Percentiles rank a stretch among this genome's conserved stretches.
Conservation (phyloP, 768 basidiomycete genomes). For the Tulasnella sp. region DNA sequence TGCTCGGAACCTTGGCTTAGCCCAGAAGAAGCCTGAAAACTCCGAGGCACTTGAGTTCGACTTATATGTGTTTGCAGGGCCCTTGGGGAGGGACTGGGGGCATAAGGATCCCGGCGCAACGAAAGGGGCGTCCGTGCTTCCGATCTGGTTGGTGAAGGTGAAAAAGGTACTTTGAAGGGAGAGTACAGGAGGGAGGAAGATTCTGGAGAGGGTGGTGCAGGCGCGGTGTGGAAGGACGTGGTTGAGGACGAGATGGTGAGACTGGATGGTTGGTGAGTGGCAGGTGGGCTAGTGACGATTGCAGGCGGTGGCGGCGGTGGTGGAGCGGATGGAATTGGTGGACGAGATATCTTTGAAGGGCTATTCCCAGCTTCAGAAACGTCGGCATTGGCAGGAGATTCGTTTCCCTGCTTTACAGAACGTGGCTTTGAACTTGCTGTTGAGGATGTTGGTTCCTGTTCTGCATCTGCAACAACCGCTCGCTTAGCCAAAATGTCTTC, state of each 20-base stretch:
- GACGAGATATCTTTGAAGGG: background rate
- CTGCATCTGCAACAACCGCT: background rate
- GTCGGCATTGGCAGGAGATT: background rate
- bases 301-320: background rate
- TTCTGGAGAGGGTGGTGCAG: background rate
- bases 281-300: background rate
- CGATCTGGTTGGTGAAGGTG: background rate
- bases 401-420: background rate
- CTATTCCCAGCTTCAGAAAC: background rate
- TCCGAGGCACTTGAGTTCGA: background rate
- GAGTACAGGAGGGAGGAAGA: background rate
- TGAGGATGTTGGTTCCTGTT: background rate
- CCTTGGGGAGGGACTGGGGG: background rate
- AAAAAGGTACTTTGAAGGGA: background rate
- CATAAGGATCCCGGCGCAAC: background rate
- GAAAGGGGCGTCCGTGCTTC: background rate
- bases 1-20: background rate
- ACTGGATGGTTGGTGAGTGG: background rate
- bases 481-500: background rate
- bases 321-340: conserved; percentile 5
- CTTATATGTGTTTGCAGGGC: background rate
- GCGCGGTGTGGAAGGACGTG: background rate
- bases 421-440: background rate
- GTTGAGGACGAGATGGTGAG: background rate
- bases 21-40: background rate